Evolutionary conservation across 208 protist genomes (phyloP).

Genomic region (Crithidia thermophila): DNA sequence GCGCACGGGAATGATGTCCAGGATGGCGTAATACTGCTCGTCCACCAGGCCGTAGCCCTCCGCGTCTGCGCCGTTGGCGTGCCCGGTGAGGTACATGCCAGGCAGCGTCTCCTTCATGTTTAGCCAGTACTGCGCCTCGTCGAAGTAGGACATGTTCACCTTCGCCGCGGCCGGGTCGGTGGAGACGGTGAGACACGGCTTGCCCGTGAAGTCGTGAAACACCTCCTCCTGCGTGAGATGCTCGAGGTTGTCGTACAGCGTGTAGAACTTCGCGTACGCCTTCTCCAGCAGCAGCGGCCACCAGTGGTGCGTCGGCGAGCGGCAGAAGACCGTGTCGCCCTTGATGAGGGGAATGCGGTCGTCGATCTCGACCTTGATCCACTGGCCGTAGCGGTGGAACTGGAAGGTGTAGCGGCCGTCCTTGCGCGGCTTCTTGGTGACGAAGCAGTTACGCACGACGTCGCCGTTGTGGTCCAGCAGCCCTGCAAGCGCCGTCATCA

Average conservation of each 20-base stretch:
- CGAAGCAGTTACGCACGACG: conserved; percentile 59
- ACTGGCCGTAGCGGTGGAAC: conserved; percentile 70
- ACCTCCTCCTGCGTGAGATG: conserved; percentile 56
- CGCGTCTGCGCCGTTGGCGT: conserved; percentile 24
- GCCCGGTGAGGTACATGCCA: conserved; percentile 36
- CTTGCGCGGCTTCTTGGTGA: conserved; percentile 53
- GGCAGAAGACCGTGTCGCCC: conserved; percentile 59
- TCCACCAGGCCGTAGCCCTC: conserved; percentile 43
- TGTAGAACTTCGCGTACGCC: conserved; percentile 89
- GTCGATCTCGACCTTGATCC: conserved; percentile 63
- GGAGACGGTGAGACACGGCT: conserved; percentile 45
- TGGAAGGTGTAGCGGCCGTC: conserved; percentile 67
- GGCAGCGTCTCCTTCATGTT: conserved; percentile 30
- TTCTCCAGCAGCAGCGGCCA: conserved; percentile 77
- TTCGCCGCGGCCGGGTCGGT: conserved; percentile 40
- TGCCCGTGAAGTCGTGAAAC: conserved; percentile 70
- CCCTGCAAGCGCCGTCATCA: conserved; percentile 53
- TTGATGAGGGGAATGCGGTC: conserved; percentile 64
- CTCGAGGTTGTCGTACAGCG: conserved; percentile 63
- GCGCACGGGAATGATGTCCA: conserved; percentile 39
- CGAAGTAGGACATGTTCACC: conserved; percentile 45
- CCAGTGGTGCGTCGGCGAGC: conserved; percentile 66
- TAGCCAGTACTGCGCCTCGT: conserved; percentile 46
- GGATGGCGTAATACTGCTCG: conserved; percentile 61
- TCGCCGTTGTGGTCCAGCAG: conserved; percentile 51